phyloP scores from a whole-genome alignment of 2,329 filamentous ascomycete genomes.

The Pseudocercospora crystallina region DNA sequence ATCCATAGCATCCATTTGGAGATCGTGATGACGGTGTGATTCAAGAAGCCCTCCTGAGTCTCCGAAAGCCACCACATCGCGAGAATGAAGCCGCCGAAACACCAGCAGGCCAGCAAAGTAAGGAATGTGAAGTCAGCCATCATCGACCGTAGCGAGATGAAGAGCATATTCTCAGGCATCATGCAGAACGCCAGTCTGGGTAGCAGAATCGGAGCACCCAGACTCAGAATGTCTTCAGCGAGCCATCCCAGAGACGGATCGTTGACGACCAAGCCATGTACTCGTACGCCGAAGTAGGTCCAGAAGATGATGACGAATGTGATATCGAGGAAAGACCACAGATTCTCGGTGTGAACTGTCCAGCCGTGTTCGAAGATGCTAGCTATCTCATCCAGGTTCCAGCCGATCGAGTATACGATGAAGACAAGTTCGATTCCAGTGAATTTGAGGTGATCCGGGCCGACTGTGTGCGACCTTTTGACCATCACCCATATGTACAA shows the following conservation, averaged over 20 bases:
- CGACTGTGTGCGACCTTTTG: conserved; percentile 57
- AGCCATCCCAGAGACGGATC: conserved; percentile 33
- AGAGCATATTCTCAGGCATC: conserved; percentile 80
- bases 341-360: conserved; percentile 81
- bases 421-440: conserved; percentile 64
- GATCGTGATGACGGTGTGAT: conserved; percentile 61
- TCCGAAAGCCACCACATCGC: conserved; percentile 77
- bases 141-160: conserved; percentile 78
- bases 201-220: conserved; percentile 74
- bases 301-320: conserved; percentile 72
- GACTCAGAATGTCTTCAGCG: conserved; percentile 74
- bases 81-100: conserved; percentile 77
- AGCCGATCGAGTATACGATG: conserved; percentile 71
- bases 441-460: conserved; percentile 34
- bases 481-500: conserved; percentile 74
- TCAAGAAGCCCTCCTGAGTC: conserved; percentile 45
- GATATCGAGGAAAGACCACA: conserved; percentile 86
- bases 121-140: conserved; percentile 81
- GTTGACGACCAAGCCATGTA: conserved; percentile 60
- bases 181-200: conserved; percentile 80
- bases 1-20: conserved; percentile 92
- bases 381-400: conserved; percentile 75
- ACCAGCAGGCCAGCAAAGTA: conserved; percentile 75
- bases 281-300: conserved; percentile 65
- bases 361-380: conserved; percentile 74